Conservation (phyloP, 257 asterid genomes). For the Capsicum chinense region DNA sequence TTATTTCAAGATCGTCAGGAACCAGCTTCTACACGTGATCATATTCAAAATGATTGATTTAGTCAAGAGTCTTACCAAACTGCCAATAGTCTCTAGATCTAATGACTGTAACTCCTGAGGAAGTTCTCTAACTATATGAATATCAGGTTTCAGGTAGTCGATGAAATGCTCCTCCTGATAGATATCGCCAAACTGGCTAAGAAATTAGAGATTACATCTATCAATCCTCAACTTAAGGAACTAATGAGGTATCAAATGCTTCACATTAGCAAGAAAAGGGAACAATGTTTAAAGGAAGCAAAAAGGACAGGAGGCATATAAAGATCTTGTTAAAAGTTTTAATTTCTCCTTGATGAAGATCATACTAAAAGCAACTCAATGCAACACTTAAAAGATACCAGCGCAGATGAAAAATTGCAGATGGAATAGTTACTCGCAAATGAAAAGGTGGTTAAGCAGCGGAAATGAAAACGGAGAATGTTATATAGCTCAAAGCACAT, state of each 20-base stretch:
- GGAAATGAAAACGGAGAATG: neutral
- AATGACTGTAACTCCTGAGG: slow-evolving; percentile 81
- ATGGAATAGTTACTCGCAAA: neutral
- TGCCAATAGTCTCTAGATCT: slow-evolving; percentile 92
- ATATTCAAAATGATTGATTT: slow-evolving; percentile 1
- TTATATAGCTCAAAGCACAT: slow-evolving; percentile 10
- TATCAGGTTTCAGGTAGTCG: slow-evolving; percentile 83
- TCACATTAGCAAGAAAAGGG: neutral
- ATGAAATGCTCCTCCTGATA: slow-evolving; percentile 95
- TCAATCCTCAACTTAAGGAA: slow-evolving; percentile 48
- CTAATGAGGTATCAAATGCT: neutral
- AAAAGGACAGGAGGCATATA: slow-evolving; percentile 8
- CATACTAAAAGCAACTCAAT: neutral
- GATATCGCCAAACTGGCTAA: slow-evolving; percentile 98
- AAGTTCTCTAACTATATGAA: slow-evolving; percentile 78
- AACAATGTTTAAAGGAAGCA: neutral
- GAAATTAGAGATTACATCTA: slow-evolving; percentile 55
- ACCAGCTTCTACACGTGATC: neutral
- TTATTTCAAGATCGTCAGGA: slow-evolving; percentile 13
- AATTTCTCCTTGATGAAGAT: slow-evolving; percentile 17
- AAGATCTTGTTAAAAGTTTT: neutral
- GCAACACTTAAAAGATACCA: neutral
- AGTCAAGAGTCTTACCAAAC: slow-evolving; percentile 67
- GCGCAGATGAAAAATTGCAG: neutral
- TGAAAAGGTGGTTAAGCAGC: neutral